These are phyloP conservation scores for Aspergillus thermomutatus DNA, from an alignment of 2,329 filamentous ascomycete species.

Conservation along the genomic window DNA sequence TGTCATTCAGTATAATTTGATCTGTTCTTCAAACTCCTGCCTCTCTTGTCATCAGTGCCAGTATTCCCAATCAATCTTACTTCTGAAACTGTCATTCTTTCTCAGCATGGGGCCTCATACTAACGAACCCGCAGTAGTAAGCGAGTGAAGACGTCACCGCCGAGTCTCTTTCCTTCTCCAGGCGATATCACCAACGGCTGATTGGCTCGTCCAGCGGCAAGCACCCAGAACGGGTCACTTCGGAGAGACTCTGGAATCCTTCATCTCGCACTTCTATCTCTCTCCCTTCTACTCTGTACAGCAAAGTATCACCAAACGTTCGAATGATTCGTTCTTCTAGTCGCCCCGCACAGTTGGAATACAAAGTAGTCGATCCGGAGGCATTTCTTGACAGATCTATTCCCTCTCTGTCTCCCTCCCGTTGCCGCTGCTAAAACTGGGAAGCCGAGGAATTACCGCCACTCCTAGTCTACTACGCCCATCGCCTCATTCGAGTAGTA, in stretches of 20 bases:
- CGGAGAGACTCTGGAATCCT: constrained; percentile 9
- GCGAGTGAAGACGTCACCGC: constrained; percentile 13
- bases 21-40: background rate
- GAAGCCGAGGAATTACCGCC: too few species aligned
- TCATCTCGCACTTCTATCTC: constrained; percentile 3
- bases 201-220: constrained; percentile 11
- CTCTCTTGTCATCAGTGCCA: background rate
- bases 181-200: constrained; percentile 12
- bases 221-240: constrained; percentile 10
- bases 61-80: background rate
- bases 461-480: too few species aligned
- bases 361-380: too few species aligned
- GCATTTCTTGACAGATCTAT: too few species aligned
- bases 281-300: background rate
- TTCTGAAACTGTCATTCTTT: background rate
- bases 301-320: constrained; percentile 1
- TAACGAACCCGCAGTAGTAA: background rate
- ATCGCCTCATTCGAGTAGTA: too few species aligned
- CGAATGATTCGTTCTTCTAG: too few species aligned
- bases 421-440: too few species aligned
- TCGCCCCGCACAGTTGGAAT: too few species aligned
- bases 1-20: background rate
- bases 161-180: constrained; percentile 2
- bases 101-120: background rate
- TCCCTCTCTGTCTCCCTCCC: too few species aligned